Evolutionary conservation across 73 alveolate species (phyloP), one percentile per base, ranked within the genome.

Genomic region (Paramecium primaurelia): DNA sequence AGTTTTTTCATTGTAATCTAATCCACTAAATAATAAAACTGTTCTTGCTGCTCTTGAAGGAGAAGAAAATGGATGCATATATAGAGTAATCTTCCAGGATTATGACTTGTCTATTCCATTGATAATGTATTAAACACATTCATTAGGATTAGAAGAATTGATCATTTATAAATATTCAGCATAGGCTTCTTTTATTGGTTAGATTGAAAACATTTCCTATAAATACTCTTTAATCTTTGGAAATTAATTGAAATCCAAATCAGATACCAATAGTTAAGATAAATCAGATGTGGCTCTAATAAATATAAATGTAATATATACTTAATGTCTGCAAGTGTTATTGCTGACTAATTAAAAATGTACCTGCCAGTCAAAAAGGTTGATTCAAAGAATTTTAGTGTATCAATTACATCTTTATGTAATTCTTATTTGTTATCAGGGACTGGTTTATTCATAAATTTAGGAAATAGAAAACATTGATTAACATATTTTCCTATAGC

Each of bases 251-350:
- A 80, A 80, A 40, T 80, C 91, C 49, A 45, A 80, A 25, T 47
- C 58, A 4, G 49, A 26, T 25, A 16, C 30, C 12, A 80, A 80
- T 16, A 80, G 45, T 10, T 20, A 38, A 28, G 75, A 38, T 16
- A 80, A 42, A 32, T 80, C 77, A 11, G 73, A 20, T 2, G 45
- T 49, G 16, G 91, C 91, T 26, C 91, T 80, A 37, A 73, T 25
- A 4, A 36, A 36, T 73, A 32, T 12, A 2, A 36, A 16, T 12
- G 32, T 4, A 1, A 16, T 18, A 28, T 12, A 20, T 80, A 80
- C 91, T 47, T 80, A 11, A 80, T 26, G 30, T 80, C 91, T 18
- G 91, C 91, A 25, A 80, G n/a, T 9, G 91, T 80, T 11, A 32
- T n/a, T 9, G 77, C 8, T 12, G 47, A 11, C 36, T 26, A 10